Evolutionary conservation across 768 basidiomycete species (phyloP), one percentile per base, ranked within the genome.

Genomic region (Boletellus emodensis): DNA sequence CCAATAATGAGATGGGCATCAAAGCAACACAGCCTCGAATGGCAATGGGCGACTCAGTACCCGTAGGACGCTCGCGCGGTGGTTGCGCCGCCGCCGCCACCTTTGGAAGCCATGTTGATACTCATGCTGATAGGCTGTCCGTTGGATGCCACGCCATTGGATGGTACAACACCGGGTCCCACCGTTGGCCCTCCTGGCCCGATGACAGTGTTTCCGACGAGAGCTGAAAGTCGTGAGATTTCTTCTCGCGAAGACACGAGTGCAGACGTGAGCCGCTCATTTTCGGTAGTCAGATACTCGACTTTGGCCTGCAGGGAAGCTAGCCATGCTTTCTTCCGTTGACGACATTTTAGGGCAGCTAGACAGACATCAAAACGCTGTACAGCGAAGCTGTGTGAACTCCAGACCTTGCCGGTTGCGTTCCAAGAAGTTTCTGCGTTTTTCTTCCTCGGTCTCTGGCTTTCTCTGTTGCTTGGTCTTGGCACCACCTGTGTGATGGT

Each of bases 271-370:
- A 99, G 82, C 20, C 91, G 84, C 67, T 98, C 95, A 71, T 99
- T 99, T 71, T 99, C 96, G 56, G 86, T 83, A n/a, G 79, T 75
- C 36, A 99, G 81, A 58, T 76, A 89, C 66, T 99, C 96, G 70
- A 95, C 93, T 62, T 94, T 94, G 36, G 86, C 82, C 69, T 99
- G 96, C 15, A 99, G 77, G 55, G 90, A 85, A 26, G 84, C 79
- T 13, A 98, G 80, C 96, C 96, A 99, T 5, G 93, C 93, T 70
- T 99, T 99, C 72, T 99, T 99, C 51, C 96, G 88, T 66, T 99
- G 96, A 33, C 96, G 92, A 71, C 96, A 99, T 73, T 98, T 98
- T 58, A 98, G 83, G 6, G 96, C 96, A 54, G 96, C 95, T 97
- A 59, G 1, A 47, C 11, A 42, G 28, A 33, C 12, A 30, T 55